These are phyloP conservation scores for Lactarius tabidus DNA, from an alignment of 768 basidiomycete genomes.

Conservation along the genomic window DNA sequence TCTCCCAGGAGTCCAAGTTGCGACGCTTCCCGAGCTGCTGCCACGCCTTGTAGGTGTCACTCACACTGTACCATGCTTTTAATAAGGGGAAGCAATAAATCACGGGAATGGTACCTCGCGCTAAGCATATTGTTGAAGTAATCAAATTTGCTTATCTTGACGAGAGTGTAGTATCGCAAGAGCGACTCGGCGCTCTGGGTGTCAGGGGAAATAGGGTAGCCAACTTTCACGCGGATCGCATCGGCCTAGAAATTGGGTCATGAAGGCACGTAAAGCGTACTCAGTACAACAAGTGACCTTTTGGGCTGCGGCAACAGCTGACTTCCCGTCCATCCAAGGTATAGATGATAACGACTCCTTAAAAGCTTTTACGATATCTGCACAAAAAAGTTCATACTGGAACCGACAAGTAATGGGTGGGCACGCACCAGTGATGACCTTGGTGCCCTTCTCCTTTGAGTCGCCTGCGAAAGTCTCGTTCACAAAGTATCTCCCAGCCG, in stretches of 20 bases:
- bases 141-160: slow-evolving; percentile 58
- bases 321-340: slow-evolving; percentile 89
- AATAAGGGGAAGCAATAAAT: neutral
- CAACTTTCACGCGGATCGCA: slow-evolving; percentile 85
- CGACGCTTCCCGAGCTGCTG: slow-evolving; percentile 63
- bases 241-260: slow-evolving; percentile 49
- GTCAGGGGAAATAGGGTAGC: slow-evolving; percentile 86
- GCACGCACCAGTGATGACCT: slow-evolving; percentile 70
- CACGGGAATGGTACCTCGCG: slow-evolving; percentile 43
- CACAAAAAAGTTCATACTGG: neutral
- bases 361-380: slow-evolving; percentile 81
- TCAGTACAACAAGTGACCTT: slow-evolving; percentile 49
- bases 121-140: slow-evolving; percentile 85
- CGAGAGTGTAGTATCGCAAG: slow-evolving; percentile 64
- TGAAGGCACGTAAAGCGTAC: slow-evolving; percentile 6
- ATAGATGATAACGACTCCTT: slow-evolving; percentile 67
- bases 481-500: slow-evolving; percentile 86
- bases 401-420: too few species aligned
- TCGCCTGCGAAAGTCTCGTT: slow-evolving; percentile 75
- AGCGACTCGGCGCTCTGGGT: slow-evolving; percentile 68
- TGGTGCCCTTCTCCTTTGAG: slow-evolving; percentile 75
- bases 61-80: slow-evolving; percentile 39
- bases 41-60: slow-evolving; percentile 69
- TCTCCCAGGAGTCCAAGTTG: slow-evolving; percentile 77
- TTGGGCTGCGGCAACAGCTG: slow-evolving; percentile 74